phyloP scores from a whole-genome alignment of 2,329 filamentous ascomycete species.

The Cadophora sp. region DNA sequence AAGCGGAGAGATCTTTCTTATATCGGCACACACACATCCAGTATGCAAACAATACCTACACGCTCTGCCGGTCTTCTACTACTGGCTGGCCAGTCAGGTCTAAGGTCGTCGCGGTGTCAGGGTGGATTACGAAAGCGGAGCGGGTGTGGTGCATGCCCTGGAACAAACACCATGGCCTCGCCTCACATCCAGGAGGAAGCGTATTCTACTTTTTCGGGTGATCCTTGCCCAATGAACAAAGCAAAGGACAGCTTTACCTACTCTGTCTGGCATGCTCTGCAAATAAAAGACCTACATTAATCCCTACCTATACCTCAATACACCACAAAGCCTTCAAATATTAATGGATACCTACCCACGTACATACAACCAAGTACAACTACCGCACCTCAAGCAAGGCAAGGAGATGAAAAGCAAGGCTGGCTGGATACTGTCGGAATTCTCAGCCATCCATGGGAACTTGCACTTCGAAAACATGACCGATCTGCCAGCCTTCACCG shows the following conservation, averaged over 20 bases:
- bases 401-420: too few relatives aligned
- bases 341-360: too few relatives aligned
- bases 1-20: too few relatives aligned
- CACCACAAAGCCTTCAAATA: background rate
- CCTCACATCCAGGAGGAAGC: background rate
- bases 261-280: conserved; percentile 17
- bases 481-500: background rate
- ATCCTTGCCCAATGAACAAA: conserved; percentile 28
- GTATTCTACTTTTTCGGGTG: conserved; percentile 20
- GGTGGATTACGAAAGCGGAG: conserved; percentile 9
- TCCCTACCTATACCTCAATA: background rate
- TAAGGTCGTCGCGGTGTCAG: background rate
- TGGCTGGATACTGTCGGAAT: conserved; percentile 21
- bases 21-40: too few relatives aligned
- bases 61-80: too few relatives aligned
- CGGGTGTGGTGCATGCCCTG: background rate
- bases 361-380: too few relatives aligned
- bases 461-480: conserved; percentile 7
- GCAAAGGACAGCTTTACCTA: too few relatives aligned
- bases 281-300: background rate
- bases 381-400: too few relatives aligned
- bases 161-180: conserved; percentile 17
- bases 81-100: background rate
- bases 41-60: too few relatives aligned
- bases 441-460: conserved; percentile 1